A percentile compares a stretch with the other conserved stretches of the same genome.
phyloP scores from a whole-genome alignment of 768 basidiomycete species.

The Boletus bicolor region DNA sequence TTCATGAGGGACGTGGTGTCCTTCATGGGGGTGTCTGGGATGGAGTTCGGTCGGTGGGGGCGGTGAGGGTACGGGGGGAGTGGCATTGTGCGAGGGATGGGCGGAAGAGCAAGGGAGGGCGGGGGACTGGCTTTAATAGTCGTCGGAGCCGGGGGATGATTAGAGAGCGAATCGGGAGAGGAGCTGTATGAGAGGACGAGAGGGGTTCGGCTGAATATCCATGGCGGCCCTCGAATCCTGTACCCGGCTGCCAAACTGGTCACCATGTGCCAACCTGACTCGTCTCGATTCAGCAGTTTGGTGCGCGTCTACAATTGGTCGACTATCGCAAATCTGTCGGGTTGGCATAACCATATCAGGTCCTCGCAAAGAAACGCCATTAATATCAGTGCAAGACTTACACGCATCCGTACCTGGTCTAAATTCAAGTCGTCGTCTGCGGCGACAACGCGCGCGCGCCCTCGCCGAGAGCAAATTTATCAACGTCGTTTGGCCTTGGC shows the following conservation, averaged over 20 bases:
- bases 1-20: slow-evolving; percentile 26
- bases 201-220: slow-evolving; percentile 40
- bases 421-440: background rate
- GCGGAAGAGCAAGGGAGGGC: slow-evolving; percentile 22
- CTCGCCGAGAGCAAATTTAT: too few relatives aligned
- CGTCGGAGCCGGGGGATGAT: slow-evolving; percentile 32
- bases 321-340: slow-evolving; percentile 22
- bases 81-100: slow-evolving; percentile 40
- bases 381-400: slow-evolving; percentile 15
- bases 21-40: slow-evolving; percentile 28
- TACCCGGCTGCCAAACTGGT: slow-evolving; percentile 34
- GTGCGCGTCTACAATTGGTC: slow-evolving; percentile 18
- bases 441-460: too few relatives aligned
- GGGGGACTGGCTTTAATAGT: slow-evolving; percentile 36
- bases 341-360: slow-evolving; percentile 19
- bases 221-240: slow-evolving; percentile 32
- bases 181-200: slow-evolving; percentile 36
- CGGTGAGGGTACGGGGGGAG: slow-evolving; percentile 37
- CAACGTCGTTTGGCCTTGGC: background rate
- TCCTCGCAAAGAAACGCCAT: slow-evolving; percentile 14
- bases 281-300: slow-evolving; percentile 34
- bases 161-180: slow-evolving; percentile 28
- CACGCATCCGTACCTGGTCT: slow-evolving; percentile 8
- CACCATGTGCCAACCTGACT: slow-evolving; percentile 43
- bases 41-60: slow-evolving; percentile 21